Evolutionary conservation across 2,329 filamentous ascomycete genomes (phyloP).

Genomic region (Celoporthe dispersa): DNA sequence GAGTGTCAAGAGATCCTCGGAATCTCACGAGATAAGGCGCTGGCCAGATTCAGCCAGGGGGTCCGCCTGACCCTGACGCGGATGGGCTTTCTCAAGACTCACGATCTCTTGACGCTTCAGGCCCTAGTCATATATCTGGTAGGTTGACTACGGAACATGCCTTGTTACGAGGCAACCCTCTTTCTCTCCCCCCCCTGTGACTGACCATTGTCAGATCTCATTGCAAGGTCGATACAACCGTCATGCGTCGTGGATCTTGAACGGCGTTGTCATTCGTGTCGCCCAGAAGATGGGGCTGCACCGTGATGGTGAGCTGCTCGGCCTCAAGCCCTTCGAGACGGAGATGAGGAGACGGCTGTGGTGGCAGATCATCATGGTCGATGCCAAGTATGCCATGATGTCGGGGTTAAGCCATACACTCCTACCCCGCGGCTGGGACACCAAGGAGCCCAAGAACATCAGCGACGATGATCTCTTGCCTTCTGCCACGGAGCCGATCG

Average conservation of each 20-base stretch:
- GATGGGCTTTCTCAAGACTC: slow-evolving; percentile 61
- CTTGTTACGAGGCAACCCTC: too few relatives aligned
- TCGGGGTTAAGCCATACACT: slow-evolving; percentile 60
- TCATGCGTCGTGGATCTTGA: slow-evolving; percentile 64
- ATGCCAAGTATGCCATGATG: slow-evolving; percentile 60
- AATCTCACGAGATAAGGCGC: slow-evolving; percentile 52
- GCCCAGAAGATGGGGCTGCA: slow-evolving; percentile 71
- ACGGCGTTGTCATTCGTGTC: slow-evolving; percentile 64
- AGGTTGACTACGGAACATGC: slow-evolving; percentile 30
- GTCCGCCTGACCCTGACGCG: slow-evolving; percentile 55
- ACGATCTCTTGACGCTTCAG: slow-evolving; percentile 63
- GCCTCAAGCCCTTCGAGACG: slow-evolving; percentile 64
- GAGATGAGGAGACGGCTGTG: slow-evolving; percentile 71
- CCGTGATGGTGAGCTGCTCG: slow-evolving; percentile 61
- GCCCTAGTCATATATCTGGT: slow-evolving; percentile 63
- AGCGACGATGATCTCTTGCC: slow-evolving; percentile 64
- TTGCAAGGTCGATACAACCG: slow-evolving; percentile 62
- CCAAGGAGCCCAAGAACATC: slow-evolving; percentile 59
- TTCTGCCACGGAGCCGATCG: slow-evolving; percentile 54
- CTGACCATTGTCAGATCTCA: slow-evolving; percentile 47
- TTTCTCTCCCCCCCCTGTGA: neutral
- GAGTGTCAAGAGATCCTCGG: slow-evolving; percentile 61
- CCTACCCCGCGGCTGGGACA: slow-evolving; percentile 59
- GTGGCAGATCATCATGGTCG: slow-evolving; percentile 66
- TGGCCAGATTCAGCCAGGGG: slow-evolving; percentile 56